Percentiles rank a stretch among this genome's conserved stretches.
These are phyloP conservation scores for Pilasporangium apinafurcum DNA, from an alignment of 352 stramenopile species.

Conservation along the genomic window DNA sequence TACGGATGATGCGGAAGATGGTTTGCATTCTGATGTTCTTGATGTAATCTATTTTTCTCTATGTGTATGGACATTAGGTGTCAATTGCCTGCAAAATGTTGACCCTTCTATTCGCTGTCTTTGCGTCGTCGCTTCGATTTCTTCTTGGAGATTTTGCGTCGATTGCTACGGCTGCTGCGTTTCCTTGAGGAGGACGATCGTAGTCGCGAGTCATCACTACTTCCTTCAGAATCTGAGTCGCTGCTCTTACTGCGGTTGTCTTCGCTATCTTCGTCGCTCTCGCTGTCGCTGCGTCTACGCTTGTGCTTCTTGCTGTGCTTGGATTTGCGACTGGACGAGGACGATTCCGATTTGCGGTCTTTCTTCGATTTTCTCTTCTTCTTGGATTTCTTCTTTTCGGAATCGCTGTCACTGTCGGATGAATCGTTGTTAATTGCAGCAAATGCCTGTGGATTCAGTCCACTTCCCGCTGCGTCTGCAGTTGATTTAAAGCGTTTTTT, in stretches of 20 bases:
- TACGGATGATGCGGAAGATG: no score
- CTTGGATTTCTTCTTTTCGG: slow-evolving; percentile 3
- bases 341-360: slow-evolving; percentile 10
- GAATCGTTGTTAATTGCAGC: slow-evolving; percentile 44
- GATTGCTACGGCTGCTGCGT: slow-evolving; percentile 7
- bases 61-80: no score
- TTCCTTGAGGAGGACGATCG: slow-evolving; percentile 13
- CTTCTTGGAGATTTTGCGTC: slow-evolving; percentile 6
- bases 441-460: slow-evolving; percentile 66
- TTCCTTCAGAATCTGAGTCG: slow-evolving; percentile 3
- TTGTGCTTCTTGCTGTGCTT: slow-evolving; percentile 37
- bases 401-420: slow-evolving; percentile 21
- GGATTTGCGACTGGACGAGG: slow-evolving; percentile 10
- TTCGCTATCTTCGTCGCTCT: slow-evolving; percentile 1
- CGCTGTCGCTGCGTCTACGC: slow-evolving; percentile 15
- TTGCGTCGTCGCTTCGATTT: slow-evolving; percentile 4
- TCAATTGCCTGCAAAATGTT: no score
- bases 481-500: slow-evolving; percentile 26
- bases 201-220: slow-evolving; percentile 10
- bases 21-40: no score
- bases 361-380: slow-evolving; percentile 7
- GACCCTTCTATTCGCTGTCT: slow-evolving; percentile 11
- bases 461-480: slow-evolving; percentile 20
- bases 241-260: neutral
- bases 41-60: no score